Conservation (phyloP, 768 basidiomycete species). For the Tulasnella sp. region DNA sequence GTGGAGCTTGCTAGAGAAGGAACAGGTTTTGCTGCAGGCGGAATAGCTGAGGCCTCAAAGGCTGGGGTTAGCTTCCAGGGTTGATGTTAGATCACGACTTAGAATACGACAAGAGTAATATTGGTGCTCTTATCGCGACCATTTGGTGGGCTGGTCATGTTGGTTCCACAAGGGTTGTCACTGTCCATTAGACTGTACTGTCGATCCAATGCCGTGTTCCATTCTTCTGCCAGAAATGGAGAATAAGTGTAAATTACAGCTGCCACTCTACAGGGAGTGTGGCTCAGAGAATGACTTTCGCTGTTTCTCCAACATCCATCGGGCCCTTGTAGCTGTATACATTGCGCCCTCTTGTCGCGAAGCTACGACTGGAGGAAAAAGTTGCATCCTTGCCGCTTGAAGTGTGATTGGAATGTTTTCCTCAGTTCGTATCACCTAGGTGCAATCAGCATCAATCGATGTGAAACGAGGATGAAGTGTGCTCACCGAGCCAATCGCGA, state of each 20-base stretch:
- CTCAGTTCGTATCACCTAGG: constrained; percentile 83
- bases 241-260: not conserved
- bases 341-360: constrained; percentile 55
- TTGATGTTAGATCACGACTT: too few relatives aligned
- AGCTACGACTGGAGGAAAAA: constrained; percentile 43
- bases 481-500: constrained; percentile 80
- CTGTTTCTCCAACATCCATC: constrained; percentile 54
- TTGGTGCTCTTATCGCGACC: too few relatives aligned
- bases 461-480: constrained; percentile 11
- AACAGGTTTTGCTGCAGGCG: constrained; percentile 92
- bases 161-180: too few relatives aligned
- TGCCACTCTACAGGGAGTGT: not conserved
- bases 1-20: constrained; percentile 85
- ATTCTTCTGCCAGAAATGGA: not conserved
- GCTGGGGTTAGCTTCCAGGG: constrained; percentile 79
- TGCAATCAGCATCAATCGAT: constrained; percentile 3
- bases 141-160: too few relatives aligned
- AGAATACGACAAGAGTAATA: too few relatives aligned
- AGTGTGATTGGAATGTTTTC: constrained; percentile 42
- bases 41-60: constrained; percentile 75
- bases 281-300: not conserved
- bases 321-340: constrained; percentile 44
- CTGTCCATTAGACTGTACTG: not conserved
- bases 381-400: constrained; percentile 49
- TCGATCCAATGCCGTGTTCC: not conserved